These are phyloP conservation scores for Leucocoprinus birnbaumii DNA, from an alignment of 768 basidiomycete species.

Conservation along the genomic window DNA sequence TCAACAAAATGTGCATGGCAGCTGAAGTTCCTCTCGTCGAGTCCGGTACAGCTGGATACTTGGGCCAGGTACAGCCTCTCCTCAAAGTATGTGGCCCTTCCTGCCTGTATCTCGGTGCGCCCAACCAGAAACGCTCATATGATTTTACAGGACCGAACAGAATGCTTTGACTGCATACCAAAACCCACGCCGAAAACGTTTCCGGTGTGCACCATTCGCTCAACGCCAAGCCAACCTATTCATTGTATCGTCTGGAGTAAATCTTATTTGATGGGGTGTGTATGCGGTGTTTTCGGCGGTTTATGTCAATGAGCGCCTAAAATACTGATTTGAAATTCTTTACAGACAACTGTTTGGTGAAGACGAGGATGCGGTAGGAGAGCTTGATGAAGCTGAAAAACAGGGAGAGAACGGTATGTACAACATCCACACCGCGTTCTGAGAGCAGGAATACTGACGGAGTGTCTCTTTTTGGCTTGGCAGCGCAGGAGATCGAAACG, in stretches of 20 bases:
- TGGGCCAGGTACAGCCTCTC: slow-evolving; percentile 95
- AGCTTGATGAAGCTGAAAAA: slow-evolving; percentile 90
- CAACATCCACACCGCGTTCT: not conserved
- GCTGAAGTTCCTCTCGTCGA: slow-evolving; percentile 89
- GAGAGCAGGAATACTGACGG: not conserved
- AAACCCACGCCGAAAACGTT: slow-evolving; percentile 94
- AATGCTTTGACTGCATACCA: slow-evolving; percentile 95
- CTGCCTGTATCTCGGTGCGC: not conserved
- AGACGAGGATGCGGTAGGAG: slow-evolving; percentile 76
- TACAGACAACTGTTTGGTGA: slow-evolving; percentile 91
- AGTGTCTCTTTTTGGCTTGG: not conserved
- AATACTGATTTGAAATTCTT: slow-evolving; percentile 1
- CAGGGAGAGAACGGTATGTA: slow-evolving; percentile 87
- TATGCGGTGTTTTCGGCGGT: slow-evolving; percentile 3
- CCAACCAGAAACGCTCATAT: not conserved
- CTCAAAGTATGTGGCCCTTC: slow-evolving; percentile 55
- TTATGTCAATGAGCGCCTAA: too few relatives aligned
- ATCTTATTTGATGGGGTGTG: slow-evolving; percentile 90
- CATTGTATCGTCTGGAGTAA: slow-evolving; percentile 99
- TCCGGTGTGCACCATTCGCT: slow-evolving; percentile 96
- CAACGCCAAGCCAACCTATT: slow-evolving; percentile 94
- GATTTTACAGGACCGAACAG: slow-evolving; percentile 66
- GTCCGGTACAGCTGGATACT: slow-evolving; percentile 94
- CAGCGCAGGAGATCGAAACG: slow-evolving; percentile 88
- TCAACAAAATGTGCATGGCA: slow-evolving; percentile 98